A percentile compares a stretch with the other conserved stretches of the same genome.
These are phyloP conservation scores for Sporothrix mexicana DNA, from an alignment of 2,329 filamentous ascomycete genomes.

Conservation along the genomic window DNA sequence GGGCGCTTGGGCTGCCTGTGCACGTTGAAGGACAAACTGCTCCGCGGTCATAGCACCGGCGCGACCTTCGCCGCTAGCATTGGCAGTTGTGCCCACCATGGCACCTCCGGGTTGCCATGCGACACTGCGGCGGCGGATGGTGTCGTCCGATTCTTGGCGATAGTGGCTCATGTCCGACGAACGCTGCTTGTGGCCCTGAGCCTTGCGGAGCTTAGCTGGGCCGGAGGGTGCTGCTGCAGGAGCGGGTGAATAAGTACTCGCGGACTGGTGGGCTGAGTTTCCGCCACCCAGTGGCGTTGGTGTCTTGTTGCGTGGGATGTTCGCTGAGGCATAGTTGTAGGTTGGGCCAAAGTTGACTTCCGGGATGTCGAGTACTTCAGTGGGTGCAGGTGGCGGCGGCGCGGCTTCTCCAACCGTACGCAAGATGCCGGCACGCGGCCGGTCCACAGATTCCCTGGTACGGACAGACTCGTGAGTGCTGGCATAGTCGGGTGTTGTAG, in stretches of 20 bases:
- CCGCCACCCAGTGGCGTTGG: slow-evolving; percentile 38
- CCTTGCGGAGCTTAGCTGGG: slow-evolving; percentile 30
- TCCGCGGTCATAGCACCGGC: slow-evolving; percentile 67
- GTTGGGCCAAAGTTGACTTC: slow-evolving; percentile 87
- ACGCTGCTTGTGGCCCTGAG: slow-evolving; percentile 39
- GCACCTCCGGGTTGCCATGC: slow-evolving; percentile 78
- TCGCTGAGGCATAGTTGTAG: slow-evolving; percentile 62
- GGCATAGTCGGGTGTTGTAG: slow-evolving; percentile 76
- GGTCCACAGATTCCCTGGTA: slow-evolving; percentile 61
- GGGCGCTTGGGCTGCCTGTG: slow-evolving; percentile 60
- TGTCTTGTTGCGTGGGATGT: slow-evolving; percentile 45
- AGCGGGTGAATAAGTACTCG: slow-evolving; percentile 14
- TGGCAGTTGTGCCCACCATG: slow-evolving; percentile 54
- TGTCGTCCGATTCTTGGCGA: slow-evolving; percentile 58
- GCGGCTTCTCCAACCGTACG: slow-evolving; percentile 72
- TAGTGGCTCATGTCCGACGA: slow-evolving; percentile 46
- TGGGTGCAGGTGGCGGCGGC: not conserved
- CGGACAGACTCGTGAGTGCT: slow-evolving; percentile 67
- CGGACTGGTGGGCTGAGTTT: not conserved
- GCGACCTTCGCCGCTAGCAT: slow-evolving; percentile 53
- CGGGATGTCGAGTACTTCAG: slow-evolving; percentile 64
- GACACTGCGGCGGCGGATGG: slow-evolving; percentile 65
- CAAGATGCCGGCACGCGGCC: slow-evolving; percentile 77
- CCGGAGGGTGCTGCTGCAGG: not conserved
- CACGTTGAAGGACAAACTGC: slow-evolving; percentile 82